phyloP scores from a whole-genome alignment of 768 basidiomycete genomes.

The Russula sp. region DNA sequence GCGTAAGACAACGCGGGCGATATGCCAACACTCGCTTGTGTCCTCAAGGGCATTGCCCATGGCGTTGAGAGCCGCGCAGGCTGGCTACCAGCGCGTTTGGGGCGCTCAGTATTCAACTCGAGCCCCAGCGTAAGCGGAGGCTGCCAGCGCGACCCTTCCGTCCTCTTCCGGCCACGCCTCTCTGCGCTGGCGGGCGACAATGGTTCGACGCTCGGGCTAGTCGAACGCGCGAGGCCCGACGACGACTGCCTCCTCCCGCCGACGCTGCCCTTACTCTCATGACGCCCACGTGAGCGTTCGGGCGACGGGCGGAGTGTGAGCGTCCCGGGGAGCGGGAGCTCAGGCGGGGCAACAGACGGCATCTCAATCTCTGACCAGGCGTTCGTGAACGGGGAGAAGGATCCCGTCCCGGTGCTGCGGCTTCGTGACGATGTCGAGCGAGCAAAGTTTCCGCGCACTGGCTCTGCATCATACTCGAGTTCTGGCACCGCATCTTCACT shows the following conservation, averaged over 20 bases:
- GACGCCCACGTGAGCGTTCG: conserved; percentile 24
- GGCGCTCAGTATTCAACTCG: neutral
- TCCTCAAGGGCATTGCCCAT: conserved; percentile 22
- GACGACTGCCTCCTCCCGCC: conserved; percentile 38
- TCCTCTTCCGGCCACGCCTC: conserved; percentile 20
- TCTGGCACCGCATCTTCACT: conserved; percentile 26
- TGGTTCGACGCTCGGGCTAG: conserved; percentile 48
- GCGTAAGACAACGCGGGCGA: conserved; percentile 24
- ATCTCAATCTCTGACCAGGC: conserved; percentile 25
- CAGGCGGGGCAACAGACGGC: conserved; percentile 18
- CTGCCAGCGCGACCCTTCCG: neutral
- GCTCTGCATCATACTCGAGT: conserved; percentile 28
- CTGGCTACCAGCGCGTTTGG: conserved; percentile 28
- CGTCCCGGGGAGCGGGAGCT: conserved; percentile 19
- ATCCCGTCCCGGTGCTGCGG: conserved; percentile 21
- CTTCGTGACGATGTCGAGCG: conserved; percentile 24
- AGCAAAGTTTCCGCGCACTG: conserved; percentile 2
- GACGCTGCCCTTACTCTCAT: conserved; percentile 11
- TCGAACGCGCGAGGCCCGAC: conserved; percentile 43
- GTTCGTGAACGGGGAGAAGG: conserved; percentile 26
- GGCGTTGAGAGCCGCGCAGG: conserved; percentile 23
- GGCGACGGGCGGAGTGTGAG: conserved; percentile 23
- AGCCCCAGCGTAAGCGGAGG: neutral
- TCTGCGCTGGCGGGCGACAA: conserved; percentile 42
- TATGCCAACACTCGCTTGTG: conserved; percentile 24